phyloP scores from a whole-genome alignment of 345 rosid species.

The Moringa oleifera region DNA sequence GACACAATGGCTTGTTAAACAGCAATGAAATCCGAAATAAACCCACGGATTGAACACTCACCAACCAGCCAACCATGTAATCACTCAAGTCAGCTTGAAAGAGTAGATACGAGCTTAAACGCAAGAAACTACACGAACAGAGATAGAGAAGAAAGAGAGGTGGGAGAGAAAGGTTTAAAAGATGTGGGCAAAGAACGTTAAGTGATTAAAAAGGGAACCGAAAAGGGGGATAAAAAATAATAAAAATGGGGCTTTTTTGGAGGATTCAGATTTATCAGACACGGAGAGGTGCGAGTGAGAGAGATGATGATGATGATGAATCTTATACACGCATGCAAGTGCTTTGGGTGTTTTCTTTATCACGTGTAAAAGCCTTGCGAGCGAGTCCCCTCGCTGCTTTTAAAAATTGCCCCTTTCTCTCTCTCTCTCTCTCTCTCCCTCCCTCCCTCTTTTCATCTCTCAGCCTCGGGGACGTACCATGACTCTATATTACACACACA shows the following conservation, averaged over 20 bases:
- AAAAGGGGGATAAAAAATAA: conserved; percentile 13
- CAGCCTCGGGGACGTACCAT: conserved; percentile 40
- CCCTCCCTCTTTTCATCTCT: too few species aligned
- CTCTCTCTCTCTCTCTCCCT: conserved; percentile 17
- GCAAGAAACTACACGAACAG: background rate
- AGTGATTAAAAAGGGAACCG: conserved; percentile 13
- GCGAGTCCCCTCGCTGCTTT: conserved; percentile 7
- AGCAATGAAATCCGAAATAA: conserved; percentile 7
- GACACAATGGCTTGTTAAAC: conserved; percentile 29
- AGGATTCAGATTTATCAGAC: conserved; percentile 10
- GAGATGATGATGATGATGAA: conserved; percentile 46
- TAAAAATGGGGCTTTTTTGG: conserved; percentile 19
- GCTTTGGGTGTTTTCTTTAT: conserved; percentile 80
- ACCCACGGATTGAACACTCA: conserved; percentile 23
- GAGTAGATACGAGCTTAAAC: background rate
- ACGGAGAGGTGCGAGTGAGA: background rate
- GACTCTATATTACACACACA: conserved; percentile 3
- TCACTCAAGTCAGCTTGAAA: background rate
- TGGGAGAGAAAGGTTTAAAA: conserved; percentile 10
- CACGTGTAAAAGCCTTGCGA: conserved; percentile 80
- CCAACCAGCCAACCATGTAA: conserved; percentile 19
- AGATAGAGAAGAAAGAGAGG: background rate
- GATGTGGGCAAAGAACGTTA: conserved; percentile 23
- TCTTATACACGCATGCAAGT: conserved; percentile 97
- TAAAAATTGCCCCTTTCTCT: conserved; percentile 14